Conservation (phyloP, 2,329 filamentous ascomycete species). For the Huntiella omanensis region DNA sequence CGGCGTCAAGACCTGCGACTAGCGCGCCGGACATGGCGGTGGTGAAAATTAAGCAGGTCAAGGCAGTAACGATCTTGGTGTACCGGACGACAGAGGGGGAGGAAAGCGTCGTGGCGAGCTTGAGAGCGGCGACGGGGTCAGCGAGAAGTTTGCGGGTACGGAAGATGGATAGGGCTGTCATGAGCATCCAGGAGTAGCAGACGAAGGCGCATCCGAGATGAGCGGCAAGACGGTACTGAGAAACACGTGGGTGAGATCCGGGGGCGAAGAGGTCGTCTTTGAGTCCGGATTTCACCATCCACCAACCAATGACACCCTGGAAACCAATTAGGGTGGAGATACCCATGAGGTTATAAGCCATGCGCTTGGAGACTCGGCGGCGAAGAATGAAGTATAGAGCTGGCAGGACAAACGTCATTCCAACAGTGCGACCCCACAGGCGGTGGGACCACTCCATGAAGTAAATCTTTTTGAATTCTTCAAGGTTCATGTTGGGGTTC, state of each 20-base stretch:
- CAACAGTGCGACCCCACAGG: constrained; percentile 83
- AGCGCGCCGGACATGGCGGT: constrained; percentile 89
- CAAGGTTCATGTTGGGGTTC: constrained; percentile 80
- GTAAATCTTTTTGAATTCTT: constrained; percentile 97
- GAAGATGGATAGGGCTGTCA: constrained; percentile 70
- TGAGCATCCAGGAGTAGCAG: constrained; percentile 88
- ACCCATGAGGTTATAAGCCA: constrained; percentile 59
- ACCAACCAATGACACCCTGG: constrained; percentile 93
- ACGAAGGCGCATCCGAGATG: constrained; percentile 82
- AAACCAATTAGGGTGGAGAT: constrained; percentile 84
- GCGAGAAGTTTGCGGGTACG: constrained; percentile 55
- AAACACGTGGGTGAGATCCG: constrained; percentile 78
- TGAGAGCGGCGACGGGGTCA: constrained; percentile 43
- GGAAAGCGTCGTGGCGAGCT: constrained; percentile 41
- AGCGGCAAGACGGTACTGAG: constrained; percentile 78
- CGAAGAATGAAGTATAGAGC: constrained; percentile 75
- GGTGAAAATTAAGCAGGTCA: constrained; percentile 61
- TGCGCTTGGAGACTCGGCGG: constrained; percentile 55
- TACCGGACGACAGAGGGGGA: constrained; percentile 53
- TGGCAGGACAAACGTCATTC: constrained; percentile 73
- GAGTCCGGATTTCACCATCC: constrained; percentile 96
- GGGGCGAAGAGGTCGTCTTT: constrained; percentile 90
- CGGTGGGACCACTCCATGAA: constrained; percentile 98
- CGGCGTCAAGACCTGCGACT: constrained; percentile 87
- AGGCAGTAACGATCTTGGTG: constrained; percentile 49